Evolutionary conservation across 1,284 basidiomycete genomes (phyloP).

Genomic region (Leccinum subrobustum): DNA sequence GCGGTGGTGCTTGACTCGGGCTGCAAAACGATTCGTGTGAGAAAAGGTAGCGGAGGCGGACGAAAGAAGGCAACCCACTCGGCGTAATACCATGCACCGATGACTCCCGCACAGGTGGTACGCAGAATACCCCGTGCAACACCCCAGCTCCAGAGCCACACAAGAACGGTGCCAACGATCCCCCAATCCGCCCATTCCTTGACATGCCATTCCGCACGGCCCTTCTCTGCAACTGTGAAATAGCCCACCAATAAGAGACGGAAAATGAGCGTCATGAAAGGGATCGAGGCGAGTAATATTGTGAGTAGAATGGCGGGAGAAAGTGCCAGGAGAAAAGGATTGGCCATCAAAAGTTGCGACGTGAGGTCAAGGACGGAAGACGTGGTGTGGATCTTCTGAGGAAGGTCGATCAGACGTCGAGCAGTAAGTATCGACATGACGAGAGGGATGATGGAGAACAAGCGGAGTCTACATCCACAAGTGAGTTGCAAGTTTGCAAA

Average conservation of each 20-base stretch:
- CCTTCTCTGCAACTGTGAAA: constrained; percentile 38
- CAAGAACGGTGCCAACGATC: constrained; percentile 61
- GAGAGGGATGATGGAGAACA: constrained; percentile 79
- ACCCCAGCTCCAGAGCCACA: constrained; percentile 93
- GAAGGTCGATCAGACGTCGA: constrained; percentile 66
- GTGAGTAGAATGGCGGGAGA: constrained; percentile 76
- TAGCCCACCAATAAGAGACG: constrained; percentile 77
- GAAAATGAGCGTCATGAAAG: constrained; percentile 84
- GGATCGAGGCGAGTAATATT: constrained; percentile 74
- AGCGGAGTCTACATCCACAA: constrained; percentile 49
- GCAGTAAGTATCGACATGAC: constrained; percentile 69
- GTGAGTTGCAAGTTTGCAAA: constrained; percentile 3
- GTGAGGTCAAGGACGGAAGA: constrained; percentile 80
- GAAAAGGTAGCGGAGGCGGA: background rate
- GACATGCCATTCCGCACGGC: constrained; percentile 67
- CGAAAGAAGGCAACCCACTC: constrained; percentile 48
- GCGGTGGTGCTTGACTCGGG: constrained; percentile 46
- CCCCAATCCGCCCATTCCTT: constrained; percentile 82
- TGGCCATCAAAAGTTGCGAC: constrained; percentile 72
- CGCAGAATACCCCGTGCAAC: constrained; percentile 81
- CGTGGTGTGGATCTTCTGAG: constrained; percentile 65
- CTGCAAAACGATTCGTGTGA: constrained; percentile 34
- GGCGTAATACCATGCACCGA: constrained; percentile 92
- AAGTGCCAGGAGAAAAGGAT: constrained; percentile 81
- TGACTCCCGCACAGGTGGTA: constrained; percentile 77